Conservation (phyloP, 306 rosid species). For the Cucumis cinereus region DNA sequence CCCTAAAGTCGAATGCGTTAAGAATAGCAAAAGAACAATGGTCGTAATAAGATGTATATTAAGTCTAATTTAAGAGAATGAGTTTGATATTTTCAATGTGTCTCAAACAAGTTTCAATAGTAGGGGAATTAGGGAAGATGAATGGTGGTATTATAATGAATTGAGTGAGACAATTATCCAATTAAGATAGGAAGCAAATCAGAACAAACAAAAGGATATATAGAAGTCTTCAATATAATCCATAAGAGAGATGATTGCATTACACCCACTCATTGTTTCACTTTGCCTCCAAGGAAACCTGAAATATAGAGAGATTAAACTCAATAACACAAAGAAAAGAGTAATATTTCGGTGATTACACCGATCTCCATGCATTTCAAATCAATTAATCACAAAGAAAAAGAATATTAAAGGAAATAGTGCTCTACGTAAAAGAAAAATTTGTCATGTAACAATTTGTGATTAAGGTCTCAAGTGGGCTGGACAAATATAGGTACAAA, state of each 20-base stretch:
- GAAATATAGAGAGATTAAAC: not conserved
- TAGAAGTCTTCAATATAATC: conserved; percentile 1
- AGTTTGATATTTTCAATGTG: not conserved
- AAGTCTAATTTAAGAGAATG: not conserved
- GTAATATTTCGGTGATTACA: no score
- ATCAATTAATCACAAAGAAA: no score
- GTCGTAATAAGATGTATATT: not conserved
- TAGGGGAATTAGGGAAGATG: no score
- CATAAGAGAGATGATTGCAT: not conserved
- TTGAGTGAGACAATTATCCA: not conserved
- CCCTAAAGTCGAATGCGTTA: not conserved
- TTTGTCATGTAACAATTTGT: no score
- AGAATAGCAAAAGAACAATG: not conserved
- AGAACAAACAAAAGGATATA: not conserved
- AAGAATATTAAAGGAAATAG: no score
- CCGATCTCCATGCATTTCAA: no score
- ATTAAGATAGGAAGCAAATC: not conserved
- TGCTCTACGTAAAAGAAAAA: no score
- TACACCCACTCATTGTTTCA: not conserved
- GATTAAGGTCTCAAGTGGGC: no score
- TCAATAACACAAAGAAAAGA: not conserved
- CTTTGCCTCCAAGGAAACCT: not conserved
- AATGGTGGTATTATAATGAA: not conserved
- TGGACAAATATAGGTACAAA: no score
- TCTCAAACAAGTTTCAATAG: not conserved